These are phyloP conservation scores for Pythium apleroticum DNA, from an alignment of 352 stramenopile species.

Conservation along the genomic window DNA sequence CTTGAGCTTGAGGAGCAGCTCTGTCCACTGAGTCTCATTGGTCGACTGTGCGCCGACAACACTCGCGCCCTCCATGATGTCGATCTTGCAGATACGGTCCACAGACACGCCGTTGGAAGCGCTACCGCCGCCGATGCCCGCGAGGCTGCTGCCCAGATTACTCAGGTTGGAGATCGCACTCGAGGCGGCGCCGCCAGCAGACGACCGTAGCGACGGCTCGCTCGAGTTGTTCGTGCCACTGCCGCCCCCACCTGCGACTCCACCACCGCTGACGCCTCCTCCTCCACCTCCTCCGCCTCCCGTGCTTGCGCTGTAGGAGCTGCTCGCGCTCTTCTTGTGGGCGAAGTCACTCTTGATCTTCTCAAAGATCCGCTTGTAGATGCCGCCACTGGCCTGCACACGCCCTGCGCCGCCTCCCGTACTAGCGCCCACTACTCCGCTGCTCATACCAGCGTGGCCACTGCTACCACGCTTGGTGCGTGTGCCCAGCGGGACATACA, in stretches of 20 bases:
- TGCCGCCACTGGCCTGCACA: slow-evolving; percentile 32
- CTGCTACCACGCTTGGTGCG: slow-evolving; percentile 40
- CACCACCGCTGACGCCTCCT: not conserved
- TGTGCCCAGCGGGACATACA: slow-evolving; percentile 86
- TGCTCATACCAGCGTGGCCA: slow-evolving; percentile 2
- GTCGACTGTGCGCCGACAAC: slow-evolving; percentile 64
- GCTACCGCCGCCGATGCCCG: slow-evolving; percentile 18
- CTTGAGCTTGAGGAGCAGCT: slow-evolving; percentile 60
- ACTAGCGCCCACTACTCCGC: not conserved
- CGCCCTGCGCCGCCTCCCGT: not conserved
- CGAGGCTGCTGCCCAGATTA: slow-evolving; percentile 25
- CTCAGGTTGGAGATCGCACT: slow-evolving; percentile 13
- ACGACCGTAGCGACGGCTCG: not conserved
- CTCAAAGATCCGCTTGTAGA: slow-evolving; percentile 85
- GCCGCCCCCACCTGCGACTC: not conserved
- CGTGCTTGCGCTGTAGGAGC: slow-evolving; percentile 5
- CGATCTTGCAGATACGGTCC: slow-evolving; percentile 84
- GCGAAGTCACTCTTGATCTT: slow-evolving; percentile 62
- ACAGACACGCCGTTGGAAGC: slow-evolving; percentile 21
- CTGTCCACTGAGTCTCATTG: slow-evolving; percentile 79
- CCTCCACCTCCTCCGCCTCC: not conserved
- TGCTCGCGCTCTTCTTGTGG: slow-evolving; percentile 40
- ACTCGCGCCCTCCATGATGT: slow-evolving; percentile 71
- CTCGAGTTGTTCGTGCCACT: not conserved
- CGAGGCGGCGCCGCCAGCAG: not conserved